Percentiles rank a stretch among this genome's conserved stretches.
Evolutionary conservation across 768 basidiomycete species (phyloP).

Genomic region (Kondoa malvinella): DNA sequence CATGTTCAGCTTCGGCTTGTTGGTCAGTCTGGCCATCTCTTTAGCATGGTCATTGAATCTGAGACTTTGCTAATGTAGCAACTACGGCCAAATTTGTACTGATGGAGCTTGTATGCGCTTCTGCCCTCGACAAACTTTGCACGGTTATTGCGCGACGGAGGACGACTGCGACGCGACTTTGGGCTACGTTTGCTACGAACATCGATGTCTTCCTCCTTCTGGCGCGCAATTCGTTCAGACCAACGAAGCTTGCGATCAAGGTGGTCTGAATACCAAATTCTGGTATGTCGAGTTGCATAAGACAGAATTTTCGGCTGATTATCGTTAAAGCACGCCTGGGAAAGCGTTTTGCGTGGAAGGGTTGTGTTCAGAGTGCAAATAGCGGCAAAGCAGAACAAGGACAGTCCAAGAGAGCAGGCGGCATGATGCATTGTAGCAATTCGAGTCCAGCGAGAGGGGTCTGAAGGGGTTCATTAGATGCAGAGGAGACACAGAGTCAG

Average conservation of each 20-base stretch:
- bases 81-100: not conserved
- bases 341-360: not conserved
- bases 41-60: not conserved
- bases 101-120: not conserved
- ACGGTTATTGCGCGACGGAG: not conserved
- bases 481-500: no score
- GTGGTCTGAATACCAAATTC: not conserved
- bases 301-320: not conserved
- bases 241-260: not conserved
- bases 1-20: not conserved
- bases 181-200: not conserved
- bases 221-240: not conserved
- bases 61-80: not conserved
- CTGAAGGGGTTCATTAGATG: no score
- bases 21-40: not conserved
- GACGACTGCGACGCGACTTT: not conserved
- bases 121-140: not conserved
- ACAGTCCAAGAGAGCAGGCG: no score
- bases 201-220: not conserved
- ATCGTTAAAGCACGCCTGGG: not conserved
- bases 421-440: no score
- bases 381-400: no score
- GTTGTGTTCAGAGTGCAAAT: not conserved
- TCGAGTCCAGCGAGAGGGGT: no score
- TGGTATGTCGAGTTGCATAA: not conserved